A percentile compares a stretch with the other conserved stretches of the same genome.
These are phyloP conservation scores for Diaporthe nobilis DNA, from an alignment of 2,329 filamentous ascomycete species.

Conservation along the genomic window DNA sequence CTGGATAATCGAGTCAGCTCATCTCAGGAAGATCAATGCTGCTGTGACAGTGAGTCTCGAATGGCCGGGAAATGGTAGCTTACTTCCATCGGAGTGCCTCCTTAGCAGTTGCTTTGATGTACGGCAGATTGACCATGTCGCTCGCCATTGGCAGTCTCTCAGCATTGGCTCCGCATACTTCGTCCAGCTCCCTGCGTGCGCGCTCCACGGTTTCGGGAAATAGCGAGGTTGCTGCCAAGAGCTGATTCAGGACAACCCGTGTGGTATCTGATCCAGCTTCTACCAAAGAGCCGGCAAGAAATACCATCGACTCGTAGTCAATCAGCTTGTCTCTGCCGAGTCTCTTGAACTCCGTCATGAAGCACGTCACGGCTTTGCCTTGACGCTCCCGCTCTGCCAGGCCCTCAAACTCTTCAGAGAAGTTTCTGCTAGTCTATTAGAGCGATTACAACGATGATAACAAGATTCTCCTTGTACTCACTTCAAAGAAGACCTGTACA, in stretches of 20 bases:
- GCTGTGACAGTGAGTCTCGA: no score
- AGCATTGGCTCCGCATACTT: neutral
- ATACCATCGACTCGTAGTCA: neutral
- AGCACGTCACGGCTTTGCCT: neutral
- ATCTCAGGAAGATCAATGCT: neutral
- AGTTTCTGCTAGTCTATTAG: neutral
- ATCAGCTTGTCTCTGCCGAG: neutral
- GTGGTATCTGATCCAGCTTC: neutral
- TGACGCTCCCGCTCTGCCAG: neutral
- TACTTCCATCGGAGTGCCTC: neutral
- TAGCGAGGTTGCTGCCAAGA: neutral
- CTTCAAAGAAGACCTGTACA: neutral
- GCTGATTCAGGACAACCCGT: neutral
- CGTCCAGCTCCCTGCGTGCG: neutral
- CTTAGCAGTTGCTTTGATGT: neutral
- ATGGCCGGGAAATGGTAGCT: neutral
- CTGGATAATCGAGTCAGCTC: neutral
- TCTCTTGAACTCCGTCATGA: neutral
- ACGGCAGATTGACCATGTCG: neutral
- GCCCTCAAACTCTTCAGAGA: neutral
- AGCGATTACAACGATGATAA: neutral
- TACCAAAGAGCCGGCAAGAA: neutral
- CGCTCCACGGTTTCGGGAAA: neutral
- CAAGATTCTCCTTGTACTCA: neutral
- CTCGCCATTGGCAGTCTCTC: neutral